A percentile compares a stretch with the other conserved stretches of the same genome.
Evolutionary conservation across 2,329 filamentous ascomycete species (phyloP).

Genomic region (Dactylonectria estremocensis): DNA sequence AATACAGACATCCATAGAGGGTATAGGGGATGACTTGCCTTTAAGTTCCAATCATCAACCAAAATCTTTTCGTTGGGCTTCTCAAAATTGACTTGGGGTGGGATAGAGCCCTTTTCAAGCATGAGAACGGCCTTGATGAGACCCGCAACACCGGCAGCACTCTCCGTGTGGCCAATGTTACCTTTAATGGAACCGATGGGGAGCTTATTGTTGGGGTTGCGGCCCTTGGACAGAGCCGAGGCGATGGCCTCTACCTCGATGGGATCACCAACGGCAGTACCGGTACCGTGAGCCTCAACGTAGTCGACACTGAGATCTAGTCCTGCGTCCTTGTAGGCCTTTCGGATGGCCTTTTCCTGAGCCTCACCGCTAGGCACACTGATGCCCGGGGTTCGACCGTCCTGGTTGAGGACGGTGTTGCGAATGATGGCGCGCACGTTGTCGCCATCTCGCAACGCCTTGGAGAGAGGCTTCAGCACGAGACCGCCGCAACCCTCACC

Average conservation of each 20-base stretch:
- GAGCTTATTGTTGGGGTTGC: slow-evolving; percentile 36
- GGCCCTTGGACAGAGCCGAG: slow-evolving; percentile 54
- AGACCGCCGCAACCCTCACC: slow-evolving; percentile 62
- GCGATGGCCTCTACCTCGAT: slow-evolving; percentile 61
- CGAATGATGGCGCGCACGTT: slow-evolving; percentile 56
- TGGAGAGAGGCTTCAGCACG: slow-evolving; percentile 58
- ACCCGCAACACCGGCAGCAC: slow-evolving; percentile 48
- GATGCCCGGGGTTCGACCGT: slow-evolving; percentile 61
- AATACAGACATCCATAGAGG: background rate
- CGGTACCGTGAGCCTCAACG: slow-evolving; percentile 64
- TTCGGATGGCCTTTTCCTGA: slow-evolving; percentile 54
- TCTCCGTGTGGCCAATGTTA: slow-evolving; percentile 45
- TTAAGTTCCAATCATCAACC: slow-evolving; percentile 44
- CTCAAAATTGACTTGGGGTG: slow-evolving; percentile 50
- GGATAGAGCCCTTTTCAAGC: slow-evolving; percentile 52
- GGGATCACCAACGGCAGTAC: slow-evolving; percentile 63
- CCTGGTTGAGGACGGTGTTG: slow-evolving; percentile 56
- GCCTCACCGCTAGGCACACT: slow-evolving; percentile 53
- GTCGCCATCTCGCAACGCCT: slow-evolving; percentile 59
- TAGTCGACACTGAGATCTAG: slow-evolving; percentile 52
- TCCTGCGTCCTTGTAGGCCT: slow-evolving; percentile 53
- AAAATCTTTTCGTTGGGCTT: slow-evolving; percentile 50
- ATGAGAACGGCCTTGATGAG: slow-evolving; percentile 50
- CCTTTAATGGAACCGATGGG: slow-evolving; percentile 63
- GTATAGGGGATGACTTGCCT: slow-evolving; percentile 11